These are phyloP conservation scores for Saccharomycopsis olivae DNA, from an alignment of 805 yeast species.

Conservation along the genomic window DNA sequence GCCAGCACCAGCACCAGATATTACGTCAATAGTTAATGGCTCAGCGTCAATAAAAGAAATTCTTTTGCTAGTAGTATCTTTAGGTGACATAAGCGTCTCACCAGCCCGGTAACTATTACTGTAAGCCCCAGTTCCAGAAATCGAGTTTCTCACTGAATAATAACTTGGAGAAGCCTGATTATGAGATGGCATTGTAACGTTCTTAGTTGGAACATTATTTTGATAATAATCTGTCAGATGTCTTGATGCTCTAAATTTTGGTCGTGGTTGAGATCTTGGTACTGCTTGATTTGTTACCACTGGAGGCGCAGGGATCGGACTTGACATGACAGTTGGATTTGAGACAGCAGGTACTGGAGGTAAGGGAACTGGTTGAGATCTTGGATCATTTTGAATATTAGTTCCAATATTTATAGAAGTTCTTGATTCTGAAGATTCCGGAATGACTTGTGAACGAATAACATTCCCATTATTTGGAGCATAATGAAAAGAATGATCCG, in stretches of 20 bases:
- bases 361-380: no score
- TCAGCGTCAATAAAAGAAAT: constrained; percentile 2
- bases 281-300: background rate
- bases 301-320: constrained; percentile 1
- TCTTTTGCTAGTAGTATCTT: constrained; percentile 1
- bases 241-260: background rate
- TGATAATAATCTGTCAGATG: constrained; percentile 1
- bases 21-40: background rate
- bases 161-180: background rate
- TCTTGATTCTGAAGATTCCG: background rate
- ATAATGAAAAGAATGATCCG: constrained; percentile 1
- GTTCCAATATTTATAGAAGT: no score
- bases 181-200: constrained; percentile 7
- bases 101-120: constrained; percentile 14
- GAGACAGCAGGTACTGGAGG: no score
- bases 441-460: background rate
- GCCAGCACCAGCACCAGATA: background rate
- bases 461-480: no score
- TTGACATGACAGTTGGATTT: no score
- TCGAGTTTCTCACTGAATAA: background rate
- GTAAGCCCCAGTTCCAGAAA: constrained; percentile 12
- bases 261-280: background rate
- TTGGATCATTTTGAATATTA: no score
- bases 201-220: constrained; percentile 10
- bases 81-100: constrained; percentile 10